A percentile compares a stretch with the other conserved stretches of the same genome.
Evolutionary conservation across 1,284 basidiomycete genomes (phyloP).

Genomic region (Puccinia polysora): DNA sequence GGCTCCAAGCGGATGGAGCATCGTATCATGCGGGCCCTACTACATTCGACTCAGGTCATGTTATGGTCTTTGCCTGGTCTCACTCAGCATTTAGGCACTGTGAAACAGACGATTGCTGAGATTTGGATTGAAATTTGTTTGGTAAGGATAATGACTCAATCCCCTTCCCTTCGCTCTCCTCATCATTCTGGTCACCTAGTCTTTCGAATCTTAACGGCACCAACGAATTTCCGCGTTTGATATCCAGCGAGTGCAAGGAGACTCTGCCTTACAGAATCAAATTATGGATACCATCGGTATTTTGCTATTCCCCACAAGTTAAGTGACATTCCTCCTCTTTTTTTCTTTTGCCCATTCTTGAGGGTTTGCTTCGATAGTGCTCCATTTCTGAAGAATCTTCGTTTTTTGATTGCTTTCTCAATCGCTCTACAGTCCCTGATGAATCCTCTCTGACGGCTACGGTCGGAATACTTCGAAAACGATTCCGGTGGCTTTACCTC

Average conservation of each 20-base stretch:
- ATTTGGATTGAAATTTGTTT: constrained; percentile 41
- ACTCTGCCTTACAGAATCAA: constrained; percentile 33
- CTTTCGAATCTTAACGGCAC: not conserved
- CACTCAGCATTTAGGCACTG: constrained; percentile 26
- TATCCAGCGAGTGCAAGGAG: constrained; percentile 31
- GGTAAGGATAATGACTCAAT: not conserved
- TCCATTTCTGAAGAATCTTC: not conserved
- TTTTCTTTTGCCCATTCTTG: no score
- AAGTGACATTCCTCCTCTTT: not conserved
- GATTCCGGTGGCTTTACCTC: constrained; percentile 39
- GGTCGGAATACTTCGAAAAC: constrained; percentile 33
- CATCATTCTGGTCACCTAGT: not conserved
- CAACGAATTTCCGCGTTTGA: not conserved
- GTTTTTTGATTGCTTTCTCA: not conserved
- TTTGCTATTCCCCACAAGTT: constrained; percentile 41
- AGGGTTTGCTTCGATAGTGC: no score
- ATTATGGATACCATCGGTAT: constrained; percentile 41
- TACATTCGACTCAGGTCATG: constrained; percentile 40
- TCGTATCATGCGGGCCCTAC: constrained; percentile 32
- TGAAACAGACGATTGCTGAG: constrained; percentile 36
- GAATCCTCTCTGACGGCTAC: constrained; percentile 30
- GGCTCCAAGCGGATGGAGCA: constrained; percentile 11
- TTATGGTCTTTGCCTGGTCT: constrained; percentile 39
- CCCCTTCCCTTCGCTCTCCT: not conserved
- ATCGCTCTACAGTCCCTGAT: constrained; percentile 36